Evolutionary conservation across 495 filamentous ascomycete species (phyloP), one percentile per base, ranked within the genome.

Genomic region (Neurospora sp.): DNA sequence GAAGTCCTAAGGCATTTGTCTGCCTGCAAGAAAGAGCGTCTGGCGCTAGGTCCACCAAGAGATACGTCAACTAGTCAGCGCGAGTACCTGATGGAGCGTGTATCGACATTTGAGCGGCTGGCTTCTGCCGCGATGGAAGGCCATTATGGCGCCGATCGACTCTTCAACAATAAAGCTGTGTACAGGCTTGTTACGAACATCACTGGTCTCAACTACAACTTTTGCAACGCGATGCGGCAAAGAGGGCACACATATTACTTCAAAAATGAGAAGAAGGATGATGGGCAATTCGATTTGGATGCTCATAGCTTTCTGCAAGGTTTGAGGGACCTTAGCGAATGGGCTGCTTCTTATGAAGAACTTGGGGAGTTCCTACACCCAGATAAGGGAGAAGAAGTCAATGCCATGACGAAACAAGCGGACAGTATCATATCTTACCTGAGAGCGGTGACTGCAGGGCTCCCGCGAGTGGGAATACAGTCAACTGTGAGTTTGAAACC

Each of bases 1-100:
- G 85, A 90, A 16, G 77, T 90, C 31, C 73, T 68, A 8, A 82
- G 80, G 40, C 79, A 80, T 53, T 75, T 89, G 2, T 76, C 74
- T 31, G 73, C 75, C 0, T 74, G 77, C 69, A 81, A 79, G 73
- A 73, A 76, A 2, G 69, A 75, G 10, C 79, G 87, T 12, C 61
- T 82, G 2, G 72, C 44, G 9, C 79, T 91, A 72, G 88, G 89
- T 17, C 74, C 76, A 0, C 74, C 83, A 35, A 74, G 86, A 14
- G 76, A 77, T 31, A 40, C 38, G 31, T 3, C 70, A 5, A 70
- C 42, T 65, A 84, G 84, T 61, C 45, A 78, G 70, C 73, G 70
- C 6, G 68, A 70, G 39, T 75, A 35, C 20, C 44, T 78, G 22
- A 69, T 53, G 44, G 69, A 69, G 48, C 45, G 73, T 8, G 70